These are phyloP conservation scores for Microbotryum intermedium DNA, from an alignment of 1,284 basidiomycete species.

Conservation along the genomic window DNA sequence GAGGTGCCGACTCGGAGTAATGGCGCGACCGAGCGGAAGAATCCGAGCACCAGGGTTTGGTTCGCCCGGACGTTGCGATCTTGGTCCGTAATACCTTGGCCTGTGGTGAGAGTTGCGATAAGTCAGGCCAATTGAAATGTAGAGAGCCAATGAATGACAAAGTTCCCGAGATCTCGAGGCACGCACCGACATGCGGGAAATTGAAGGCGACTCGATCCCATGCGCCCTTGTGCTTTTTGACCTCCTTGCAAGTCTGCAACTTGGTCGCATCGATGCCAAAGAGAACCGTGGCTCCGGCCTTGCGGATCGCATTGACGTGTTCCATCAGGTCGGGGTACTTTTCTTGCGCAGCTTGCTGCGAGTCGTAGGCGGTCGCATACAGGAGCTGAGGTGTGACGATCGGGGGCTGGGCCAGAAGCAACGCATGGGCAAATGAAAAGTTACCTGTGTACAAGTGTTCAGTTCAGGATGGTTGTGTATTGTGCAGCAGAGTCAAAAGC, in stretches of 20 bases:
- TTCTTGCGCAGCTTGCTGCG: constrained; percentile 60
- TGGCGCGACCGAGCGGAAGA: constrained; percentile 63
- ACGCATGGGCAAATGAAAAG: constrained; percentile 79
- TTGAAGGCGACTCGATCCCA: constrained; percentile 87
- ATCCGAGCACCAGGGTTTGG: constrained; percentile 76
- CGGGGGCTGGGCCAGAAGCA: constrained; percentile 50
- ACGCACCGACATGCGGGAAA: constrained; percentile 86
- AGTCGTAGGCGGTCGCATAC: constrained; percentile 81
- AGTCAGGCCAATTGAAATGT: not conserved
- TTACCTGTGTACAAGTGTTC: constrained; percentile 48
- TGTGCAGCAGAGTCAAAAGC: not conserved
- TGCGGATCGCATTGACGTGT: constrained; percentile 42
- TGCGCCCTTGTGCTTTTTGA: constrained; percentile 41
- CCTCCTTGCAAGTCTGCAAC: constrained; percentile 60
- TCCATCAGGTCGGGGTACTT: constrained; percentile 75
- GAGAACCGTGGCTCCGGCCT: constrained; percentile 59
- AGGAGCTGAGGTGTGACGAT: constrained; percentile 52
- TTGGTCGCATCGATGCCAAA: constrained; percentile 78
- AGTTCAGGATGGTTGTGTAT: not conserved
- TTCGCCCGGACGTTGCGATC: constrained; percentile 88
- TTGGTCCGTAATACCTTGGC: constrained; percentile 87
- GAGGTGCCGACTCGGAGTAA: constrained; percentile 44
- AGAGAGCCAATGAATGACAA: not conserved
- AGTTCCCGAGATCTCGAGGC: not conserved
- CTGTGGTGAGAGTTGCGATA: constrained; percentile 43